These are phyloP conservation scores for Penicillium olsonii DNA, from an alignment of 2,329 filamentous ascomycete genomes.

Conservation along the genomic window DNA sequence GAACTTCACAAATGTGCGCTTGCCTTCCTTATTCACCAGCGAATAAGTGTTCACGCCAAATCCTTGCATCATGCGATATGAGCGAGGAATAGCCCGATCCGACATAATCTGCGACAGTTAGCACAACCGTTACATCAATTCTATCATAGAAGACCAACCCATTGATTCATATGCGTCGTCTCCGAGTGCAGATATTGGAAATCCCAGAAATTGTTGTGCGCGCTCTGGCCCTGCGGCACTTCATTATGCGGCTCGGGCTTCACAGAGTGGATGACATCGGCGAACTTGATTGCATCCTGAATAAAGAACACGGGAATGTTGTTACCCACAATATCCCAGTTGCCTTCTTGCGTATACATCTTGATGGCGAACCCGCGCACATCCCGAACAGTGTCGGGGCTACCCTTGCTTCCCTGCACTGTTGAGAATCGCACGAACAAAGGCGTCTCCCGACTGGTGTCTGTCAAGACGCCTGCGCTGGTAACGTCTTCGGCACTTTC, in stretches of 20 bases:
- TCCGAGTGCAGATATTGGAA: conserved; percentile 37
- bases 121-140: neutral
- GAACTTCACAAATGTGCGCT: conserved; percentile 40
- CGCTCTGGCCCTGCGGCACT: conserved; percentile 52
- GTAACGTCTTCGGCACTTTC: conserved; percentile 66
- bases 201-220: conserved; percentile 56
- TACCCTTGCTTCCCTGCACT: conserved; percentile 72
- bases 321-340: conserved; percentile 43
- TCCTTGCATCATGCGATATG: conserved; percentile 40
- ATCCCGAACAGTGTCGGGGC: conserved; percentile 59
- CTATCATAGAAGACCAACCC: conserved; percentile 22
- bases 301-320: conserved; percentile 47
- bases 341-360: conserved; percentile 56
- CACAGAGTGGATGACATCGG: conserved; percentile 44
- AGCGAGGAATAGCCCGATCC: conserved; percentile 38
- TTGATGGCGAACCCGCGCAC: conserved; percentile 54
- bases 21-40: conserved; percentile 35
- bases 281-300: conserved; percentile 44
- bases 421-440: conserved; percentile 77
- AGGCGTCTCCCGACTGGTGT: conserved; percentile 65
- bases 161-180: conserved; percentile 37
- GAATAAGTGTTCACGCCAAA: conserved; percentile 40
- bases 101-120: conserved; percentile 32
- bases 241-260: conserved; percentile 45
- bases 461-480: conserved; percentile 64